A percentile compares a stretch with the other conserved stretches of the same genome.
Evolutionary conservation across 78 protist species (phyloP).

Genomic region (Speleostelium caveatum): DNA sequence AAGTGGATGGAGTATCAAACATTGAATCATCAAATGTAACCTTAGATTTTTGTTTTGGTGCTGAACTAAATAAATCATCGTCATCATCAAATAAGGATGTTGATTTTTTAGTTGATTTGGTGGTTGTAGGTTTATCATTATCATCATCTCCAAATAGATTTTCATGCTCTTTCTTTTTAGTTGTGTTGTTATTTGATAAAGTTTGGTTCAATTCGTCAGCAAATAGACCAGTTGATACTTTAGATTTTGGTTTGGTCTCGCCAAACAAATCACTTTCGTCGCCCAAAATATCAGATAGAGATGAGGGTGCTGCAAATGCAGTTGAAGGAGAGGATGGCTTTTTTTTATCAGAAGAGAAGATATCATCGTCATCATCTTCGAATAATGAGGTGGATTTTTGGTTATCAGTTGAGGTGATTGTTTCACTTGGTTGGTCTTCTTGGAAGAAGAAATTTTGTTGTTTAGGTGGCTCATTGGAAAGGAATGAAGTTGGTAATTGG

Average conservation of each 20-base stretch:
- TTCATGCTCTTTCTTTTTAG: too few relatives aligned
- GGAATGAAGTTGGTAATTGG: constrained; percentile 47
- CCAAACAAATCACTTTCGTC: constrained; percentile 45
- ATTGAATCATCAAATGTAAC: constrained; percentile 51
- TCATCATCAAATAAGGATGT: constrained; percentile 24
- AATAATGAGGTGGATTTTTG: neutral
- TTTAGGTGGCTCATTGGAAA: constrained; percentile 13
- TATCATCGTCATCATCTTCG: constrained; percentile 55
- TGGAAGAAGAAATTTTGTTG: constrained; percentile 61
- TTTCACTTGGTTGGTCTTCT: constrained; percentile 1
- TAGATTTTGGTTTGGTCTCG: neutral
- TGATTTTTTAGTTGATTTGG: constrained; percentile 3
- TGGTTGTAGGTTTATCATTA: constrained; percentile 5
- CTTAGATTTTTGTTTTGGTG: neutral
- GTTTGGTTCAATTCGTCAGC: neutral
- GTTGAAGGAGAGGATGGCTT: constrained; percentile 14
- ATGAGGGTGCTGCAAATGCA: constrained; percentile 21
- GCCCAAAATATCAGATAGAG: constrained; percentile 69
- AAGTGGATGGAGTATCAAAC: constrained; percentile 43
- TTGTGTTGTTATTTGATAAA: neutral
- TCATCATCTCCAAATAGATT: neutral
- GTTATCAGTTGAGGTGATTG: neutral
- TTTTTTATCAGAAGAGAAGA: constrained; percentile 19
- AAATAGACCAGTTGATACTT: neutral
- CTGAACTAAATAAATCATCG: constrained; percentile 23